Base-by-base conservation (phyloP, 1,284 basidiomycete genomes). In the Sporisorium iseilematis-ciliati region DNA sequence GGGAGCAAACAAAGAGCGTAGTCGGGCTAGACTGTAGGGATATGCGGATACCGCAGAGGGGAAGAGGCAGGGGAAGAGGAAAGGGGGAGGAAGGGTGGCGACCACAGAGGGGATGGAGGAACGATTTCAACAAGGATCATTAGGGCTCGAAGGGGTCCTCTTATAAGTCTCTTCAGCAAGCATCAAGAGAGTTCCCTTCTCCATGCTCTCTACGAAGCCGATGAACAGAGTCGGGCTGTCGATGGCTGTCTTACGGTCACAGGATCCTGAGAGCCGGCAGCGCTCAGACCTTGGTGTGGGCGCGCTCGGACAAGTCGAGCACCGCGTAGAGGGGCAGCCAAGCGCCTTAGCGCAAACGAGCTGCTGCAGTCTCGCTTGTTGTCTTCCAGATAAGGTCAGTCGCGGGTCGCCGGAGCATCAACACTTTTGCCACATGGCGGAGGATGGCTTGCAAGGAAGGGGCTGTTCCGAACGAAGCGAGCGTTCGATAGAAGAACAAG, bases 391-490 rank as follows among this genome's bases (percentile, higher is more conserved):
- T 42, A 42, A 29, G 40, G 25, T 11, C 29, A 33, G 7, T 57
- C 16, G 20, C 31, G 10, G 29, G 2, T n/a, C 18, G 43, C n/a
- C 16, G 48, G 35, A 38, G 35, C 35, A 38, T 38, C 12, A 58
- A 41, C n/a, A 18, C 14, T 21, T 26, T 23, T 20, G 56, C 55
- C 60, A 49, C 40, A 53, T 55, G 53, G 58, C 63, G 51, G 33
- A 49, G 41, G 57, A 41, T 35, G 50, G 48, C 33, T 45, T 35
- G 48, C 40, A 69, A 45, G 66, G 66, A 69, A 60, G 21, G 21
- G 20, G 57, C 57, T 64, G 52, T 60, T 69, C 66, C 66, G 66
- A 69, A 41, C 42, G n/a, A 60, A 69, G 57, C 66, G 66, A 69
- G 54, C 38, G 42, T 69, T 69, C 61, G 60, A 59, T 57, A 31